These are phyloP conservation scores for Suillus fuscotomentosus DNA, from an alignment of 768 basidiomycete genomes.

Conservation along the genomic window DNA sequence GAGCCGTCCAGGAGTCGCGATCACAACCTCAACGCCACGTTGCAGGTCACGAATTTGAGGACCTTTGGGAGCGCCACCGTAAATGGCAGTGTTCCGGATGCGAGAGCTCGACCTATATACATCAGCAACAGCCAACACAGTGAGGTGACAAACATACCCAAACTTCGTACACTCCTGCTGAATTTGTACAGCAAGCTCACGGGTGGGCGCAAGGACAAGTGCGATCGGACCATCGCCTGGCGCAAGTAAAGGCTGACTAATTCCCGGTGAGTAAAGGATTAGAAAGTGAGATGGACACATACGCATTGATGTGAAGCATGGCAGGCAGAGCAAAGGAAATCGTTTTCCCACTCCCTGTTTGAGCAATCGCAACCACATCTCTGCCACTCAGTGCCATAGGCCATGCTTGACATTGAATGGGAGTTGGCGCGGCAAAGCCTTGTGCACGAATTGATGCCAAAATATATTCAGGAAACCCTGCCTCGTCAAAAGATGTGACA, in stretches of 20 bases:
- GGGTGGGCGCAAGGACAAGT: constrained; percentile 93
- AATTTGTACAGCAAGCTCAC: constrained; percentile 98
- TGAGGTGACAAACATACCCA: constrained; percentile 52
- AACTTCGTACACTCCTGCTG: constrained; percentile 99
- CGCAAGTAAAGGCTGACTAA: constrained; percentile 85
- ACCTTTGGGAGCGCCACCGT: constrained; percentile 98
- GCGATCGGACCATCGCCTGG: constrained; percentile 98
- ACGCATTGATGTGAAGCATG: constrained; percentile 99
- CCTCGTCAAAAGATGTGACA: constrained; percentile 89
- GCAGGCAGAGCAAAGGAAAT: constrained; percentile 98
- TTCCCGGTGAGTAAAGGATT: constrained; percentile 10
- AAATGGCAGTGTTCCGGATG: constrained; percentile 98
- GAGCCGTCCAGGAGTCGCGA: constrained; percentile 99
- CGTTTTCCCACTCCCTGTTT: constrained; percentile 98
- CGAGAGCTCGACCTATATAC: constrained; percentile 74
- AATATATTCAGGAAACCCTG: constrained; percentile 95
- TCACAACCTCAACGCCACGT: constrained; percentile 95
- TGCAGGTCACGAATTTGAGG: constrained; percentile 97
- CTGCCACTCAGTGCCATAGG: constrained; percentile 96
- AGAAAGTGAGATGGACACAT: constrained; percentile 28
- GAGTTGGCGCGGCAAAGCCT: constrained; percentile 87
- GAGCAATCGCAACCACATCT: constrained; percentile 95
- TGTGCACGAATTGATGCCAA: constrained; percentile 91
- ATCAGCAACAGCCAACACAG: constrained; percentile 6
- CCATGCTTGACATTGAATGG: constrained; percentile 99